phyloP scores from a whole-genome alignment of 1,284 basidiomycete species.

The Earliella scabrosa region DNA sequence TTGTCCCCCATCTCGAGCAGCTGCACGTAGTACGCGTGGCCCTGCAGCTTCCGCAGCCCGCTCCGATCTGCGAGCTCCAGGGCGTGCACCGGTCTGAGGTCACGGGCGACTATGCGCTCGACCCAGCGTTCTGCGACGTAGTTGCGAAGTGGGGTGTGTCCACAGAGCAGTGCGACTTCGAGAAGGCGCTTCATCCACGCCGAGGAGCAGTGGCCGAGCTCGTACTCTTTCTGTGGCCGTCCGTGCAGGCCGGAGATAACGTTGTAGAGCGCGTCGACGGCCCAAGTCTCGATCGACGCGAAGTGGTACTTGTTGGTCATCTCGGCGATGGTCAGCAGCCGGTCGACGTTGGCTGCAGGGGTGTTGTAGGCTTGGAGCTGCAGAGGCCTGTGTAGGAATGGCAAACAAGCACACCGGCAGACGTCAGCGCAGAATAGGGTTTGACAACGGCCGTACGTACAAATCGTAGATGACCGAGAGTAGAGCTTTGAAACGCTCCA shows the following conservation, averaged over 20 bases:
- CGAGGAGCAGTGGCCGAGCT: slow-evolving; percentile 21
- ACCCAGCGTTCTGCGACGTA: slow-evolving; percentile 33
- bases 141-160: slow-evolving; percentile 28
- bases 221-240: slow-evolving; percentile 14
- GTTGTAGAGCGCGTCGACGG: slow-evolving; percentile 32
- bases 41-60: slow-evolving; percentile 26
- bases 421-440: slow-evolving; percentile 8
- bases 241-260: slow-evolving; percentile 27
- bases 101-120: slow-evolving; percentile 27
- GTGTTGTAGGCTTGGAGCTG: slow-evolving; percentile 31
- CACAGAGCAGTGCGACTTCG: slow-evolving; percentile 36
- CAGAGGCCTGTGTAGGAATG: slow-evolving; percentile 26
- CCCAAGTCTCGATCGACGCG: slow-evolving; percentile 35
- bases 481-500: slow-evolving; percentile 50
- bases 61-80: slow-evolving; percentile 33
- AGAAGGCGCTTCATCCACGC: slow-evolving; percentile 32
- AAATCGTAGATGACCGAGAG: slow-evolving; percentile 54
- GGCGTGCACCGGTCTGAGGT: slow-evolving; percentile 29
- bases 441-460: slow-evolving; percentile 38
- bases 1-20: slow-evolving; percentile 31
- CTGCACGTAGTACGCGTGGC: slow-evolving; percentile 36
- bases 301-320: slow-evolving; percentile 41
- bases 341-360: slow-evolving; percentile 24
- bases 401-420: neutral
- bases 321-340: slow-evolving; percentile 33